phyloP scores from a whole-genome alignment of 2,329 filamentous ascomycete species.

The Fusarium proliferatum region DNA sequence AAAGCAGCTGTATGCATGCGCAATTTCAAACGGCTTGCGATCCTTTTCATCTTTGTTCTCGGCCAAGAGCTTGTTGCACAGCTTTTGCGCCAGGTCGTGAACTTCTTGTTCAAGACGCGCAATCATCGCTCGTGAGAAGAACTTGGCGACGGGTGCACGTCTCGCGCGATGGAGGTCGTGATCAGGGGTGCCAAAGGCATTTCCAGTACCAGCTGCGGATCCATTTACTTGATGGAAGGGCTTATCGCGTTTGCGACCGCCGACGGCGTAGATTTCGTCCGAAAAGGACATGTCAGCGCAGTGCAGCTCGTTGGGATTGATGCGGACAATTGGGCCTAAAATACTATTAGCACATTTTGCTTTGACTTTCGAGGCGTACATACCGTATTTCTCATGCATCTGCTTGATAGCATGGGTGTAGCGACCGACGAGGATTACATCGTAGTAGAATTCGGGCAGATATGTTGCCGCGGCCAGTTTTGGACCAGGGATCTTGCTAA shows the following conservation, averaged over 20 bases:
- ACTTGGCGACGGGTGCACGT: slow-evolving; percentile 10
- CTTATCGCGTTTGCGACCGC: slow-evolving; percentile 22
- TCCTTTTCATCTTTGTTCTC: background rate
- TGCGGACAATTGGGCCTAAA: slow-evolving; percentile 5
- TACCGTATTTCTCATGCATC: slow-evolving; percentile 25
- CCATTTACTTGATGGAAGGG: slow-evolving; percentile 14
- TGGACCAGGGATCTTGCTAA: slow-evolving; percentile 14
- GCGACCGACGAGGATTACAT: slow-evolving; percentile 21
- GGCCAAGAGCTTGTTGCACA: slow-evolving; percentile 1
- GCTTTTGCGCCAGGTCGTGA: slow-evolving; percentile 5
- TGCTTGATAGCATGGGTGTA: slow-evolving; percentile 18
- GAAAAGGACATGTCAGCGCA: slow-evolving; percentile 25
- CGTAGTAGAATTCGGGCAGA: slow-evolving; percentile 20
- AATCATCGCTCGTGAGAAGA: slow-evolving; percentile 24
- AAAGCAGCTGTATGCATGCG: slow-evolving; percentile 18
- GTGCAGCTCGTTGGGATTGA: slow-evolving; percentile 11
- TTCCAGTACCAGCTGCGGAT: slow-evolving; percentile 4
- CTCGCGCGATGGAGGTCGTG: slow-evolving; percentile 12
- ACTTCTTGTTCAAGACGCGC: slow-evolving; percentile 1
- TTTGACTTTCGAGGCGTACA: accelerated
- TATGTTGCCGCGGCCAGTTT: slow-evolving; percentile 22
- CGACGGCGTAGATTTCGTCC: slow-evolving; percentile 15
- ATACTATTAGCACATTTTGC: accelerated
- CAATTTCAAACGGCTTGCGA: background rate
- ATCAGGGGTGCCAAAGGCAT: slow-evolving; percentile 7